A percentile compares a stretch with the other conserved stretches of the same genome.
These are phyloP conservation scores for Psidium guajava DNA, from an alignment of 345 rosid species.

Conservation along the genomic window DNA sequence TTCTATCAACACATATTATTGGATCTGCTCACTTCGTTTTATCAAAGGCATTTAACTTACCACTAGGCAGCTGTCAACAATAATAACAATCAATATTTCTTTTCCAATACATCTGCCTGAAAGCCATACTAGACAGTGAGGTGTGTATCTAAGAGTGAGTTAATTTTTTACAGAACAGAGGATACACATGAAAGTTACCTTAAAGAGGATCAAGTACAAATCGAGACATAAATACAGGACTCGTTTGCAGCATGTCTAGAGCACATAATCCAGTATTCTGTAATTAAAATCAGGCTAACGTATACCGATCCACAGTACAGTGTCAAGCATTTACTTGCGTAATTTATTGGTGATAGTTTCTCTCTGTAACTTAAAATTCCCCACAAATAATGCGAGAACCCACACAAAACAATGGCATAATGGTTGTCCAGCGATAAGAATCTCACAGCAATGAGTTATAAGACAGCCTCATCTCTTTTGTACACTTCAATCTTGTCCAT, in stretches of 20 bases:
- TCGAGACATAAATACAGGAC: neutral
- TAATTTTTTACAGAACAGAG: neutral
- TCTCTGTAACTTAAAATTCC: neutral
- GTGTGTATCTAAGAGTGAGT: neutral
- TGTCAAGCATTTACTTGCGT: neutral
- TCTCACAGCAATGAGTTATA: neutral
- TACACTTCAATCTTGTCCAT: neutral
- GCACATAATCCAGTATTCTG: neutral
- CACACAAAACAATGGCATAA: neutral
- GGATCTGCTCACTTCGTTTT: neutral
- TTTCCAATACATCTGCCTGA: neutral
- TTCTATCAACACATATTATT: neutral
- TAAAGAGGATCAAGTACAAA: neutral
- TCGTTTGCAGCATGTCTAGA: neutral
- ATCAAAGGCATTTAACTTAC: neutral
- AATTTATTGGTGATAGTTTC: neutral
- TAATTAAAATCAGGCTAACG: neutral
- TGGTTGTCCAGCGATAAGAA: neutral
- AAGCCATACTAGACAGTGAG: neutral
- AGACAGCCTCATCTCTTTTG: neutral
- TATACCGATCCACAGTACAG: neutral
- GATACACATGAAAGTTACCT: neutral
- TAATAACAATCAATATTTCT: neutral
- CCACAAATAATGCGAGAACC: neutral
- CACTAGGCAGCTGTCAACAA: neutral